phyloP scores from a whole-genome alignment of 208 protist genomes.

The Lotmaria passim region DNA sequence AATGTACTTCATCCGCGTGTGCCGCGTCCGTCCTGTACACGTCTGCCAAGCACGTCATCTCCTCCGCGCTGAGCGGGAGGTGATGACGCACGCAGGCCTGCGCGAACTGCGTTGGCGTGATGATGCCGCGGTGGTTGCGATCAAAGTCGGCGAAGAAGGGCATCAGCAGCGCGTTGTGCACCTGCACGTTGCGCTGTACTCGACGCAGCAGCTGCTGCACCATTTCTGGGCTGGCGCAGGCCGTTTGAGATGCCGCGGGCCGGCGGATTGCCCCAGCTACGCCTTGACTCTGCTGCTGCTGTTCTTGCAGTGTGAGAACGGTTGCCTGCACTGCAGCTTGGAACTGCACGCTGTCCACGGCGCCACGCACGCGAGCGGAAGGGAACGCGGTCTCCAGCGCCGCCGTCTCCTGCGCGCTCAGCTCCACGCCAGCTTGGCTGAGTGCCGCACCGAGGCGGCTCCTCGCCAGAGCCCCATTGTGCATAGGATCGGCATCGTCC shows the following conservation, averaged over 20 bases:
- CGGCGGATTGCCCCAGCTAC: constrained; percentile 10
- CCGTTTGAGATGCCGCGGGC: background rate
- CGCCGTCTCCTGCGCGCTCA: constrained; percentile 50
- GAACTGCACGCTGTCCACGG: constrained; percentile 53
- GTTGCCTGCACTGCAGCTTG: constrained; percentile 42
- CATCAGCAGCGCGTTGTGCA: constrained; percentile 73
- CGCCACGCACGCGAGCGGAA: constrained; percentile 25
- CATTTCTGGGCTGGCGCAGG: constrained; percentile 23
- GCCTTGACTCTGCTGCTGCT: background rate
- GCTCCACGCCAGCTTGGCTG: constrained; percentile 60
- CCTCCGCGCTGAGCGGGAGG: constrained; percentile 51
- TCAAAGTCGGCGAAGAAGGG: constrained; percentile 92
- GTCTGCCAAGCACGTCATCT: constrained; percentile 43
- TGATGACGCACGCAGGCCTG: constrained; percentile 75
- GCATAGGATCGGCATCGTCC: constrained; percentile 83
- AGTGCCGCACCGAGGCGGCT: constrained; percentile 73
- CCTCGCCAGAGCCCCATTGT: constrained; percentile 55
- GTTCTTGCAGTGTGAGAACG: constrained; percentile 1
- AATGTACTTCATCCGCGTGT: constrained; percentile 47
- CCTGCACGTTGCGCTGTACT: constrained; percentile 59
- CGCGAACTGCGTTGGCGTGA: constrained; percentile 62
- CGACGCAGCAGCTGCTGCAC: constrained; percentile 44
- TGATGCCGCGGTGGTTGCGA: constrained; percentile 66
- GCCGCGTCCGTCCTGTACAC: constrained; percentile 55
- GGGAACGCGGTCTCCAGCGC: constrained; percentile 53